Evolutionary conservation across 192 early-diverging fungal species (phyloP), one percentile per base, ranked within the genome.

Genomic region (Coemansia javaensis): DNA sequence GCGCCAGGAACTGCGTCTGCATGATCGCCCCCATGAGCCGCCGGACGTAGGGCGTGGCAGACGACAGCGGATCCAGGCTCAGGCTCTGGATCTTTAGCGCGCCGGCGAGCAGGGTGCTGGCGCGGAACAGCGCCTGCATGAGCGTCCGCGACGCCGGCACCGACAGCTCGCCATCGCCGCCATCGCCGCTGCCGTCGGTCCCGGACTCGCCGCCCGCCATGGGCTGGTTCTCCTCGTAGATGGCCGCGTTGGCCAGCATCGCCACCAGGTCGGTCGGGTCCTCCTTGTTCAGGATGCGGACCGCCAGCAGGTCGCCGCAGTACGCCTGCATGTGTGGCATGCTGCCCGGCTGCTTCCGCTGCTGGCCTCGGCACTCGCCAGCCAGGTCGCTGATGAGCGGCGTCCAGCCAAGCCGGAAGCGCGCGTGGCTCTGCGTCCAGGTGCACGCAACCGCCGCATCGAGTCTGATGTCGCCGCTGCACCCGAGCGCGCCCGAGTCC

Each of bases 281-380:
- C 39, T 74, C 70, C 38, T 62, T 60, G 59, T 74, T 74, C 10
- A 74, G 59, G 10, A 74, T 51, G 18, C 70, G 70, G 50, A 74
- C 70, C 2, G 70, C 70, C 22, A 74, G 38, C 21, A 74, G 46
- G 34, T 74, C 70, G 40, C 70, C 70, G 35, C 70, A 62, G 59
- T 74, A 62, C 25, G 70, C 70, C 12, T 66, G 58, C 6, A 66
- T 59, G 14, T 53, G 65, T 1, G 52, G 46, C 41, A 37, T 24
- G 27, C 38, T 15, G 7, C 13, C 24, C 16, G 24, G 32, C 10
- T 21, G 13, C 44, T 20, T 33, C 23, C 33, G 18, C 15, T 11
- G 12, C 45, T 35, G 47, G 33, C 35, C 48, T 36, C n/a, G n/a
- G n/a, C n/a, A n/a, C n/a, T 36, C 47, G 4, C 41, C 48, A 7